Base-by-base conservation (phyloP, 306 rosid genomes). In the Hippophae tibetana region DNA sequence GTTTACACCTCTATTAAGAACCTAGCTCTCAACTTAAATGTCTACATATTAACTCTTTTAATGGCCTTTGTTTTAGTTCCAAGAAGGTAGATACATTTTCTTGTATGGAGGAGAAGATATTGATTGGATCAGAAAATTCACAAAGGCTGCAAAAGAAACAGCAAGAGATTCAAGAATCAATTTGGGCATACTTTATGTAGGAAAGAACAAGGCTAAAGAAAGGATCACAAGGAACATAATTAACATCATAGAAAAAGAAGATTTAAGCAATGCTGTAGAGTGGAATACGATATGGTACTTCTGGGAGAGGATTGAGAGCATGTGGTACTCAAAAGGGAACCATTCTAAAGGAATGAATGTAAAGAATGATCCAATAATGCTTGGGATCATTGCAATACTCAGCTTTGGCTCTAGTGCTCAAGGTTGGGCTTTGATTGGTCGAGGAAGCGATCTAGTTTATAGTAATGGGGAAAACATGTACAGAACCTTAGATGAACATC, bases 281-380 rank as follows among this genome's bases (percentile, higher is more conserved):
- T 44, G 45, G 31, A 60, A 58, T 47, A 43, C 61, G 42, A 77
- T 77, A 3, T 87, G 95, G 95, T 84, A 69, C 81, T 87, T 87
- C 73, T 87, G 95, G 95, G 67, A 75, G 5, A 76, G 90, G 51
- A 26, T 84, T 0, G 86, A 78, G 60, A 84, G 90, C 77, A 78
- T 81, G 90, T 78, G 80, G 86, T 52, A 73, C 47, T 81, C 81
- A 10, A 81, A 81, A 47, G 38, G 71, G 13, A 76, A 78, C 27
- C 74, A 64, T 3, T 57, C 49, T 6, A 73, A 38, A 3, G 57
- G 59, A 9, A 73, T 43, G 9, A 31, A 23, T 9, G 41, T 58
- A 26, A 63, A 63, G 59, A 68, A 41, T 7, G 78, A 74, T 45
- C 31, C 2, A 10, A 47, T 74, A 8, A 74, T 74, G 78, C 63